These are phyloP conservation scores for Saccharum officinarum DNA, from an alignment of 176 grass and related monocot species.

Conservation along the genomic window DNA sequence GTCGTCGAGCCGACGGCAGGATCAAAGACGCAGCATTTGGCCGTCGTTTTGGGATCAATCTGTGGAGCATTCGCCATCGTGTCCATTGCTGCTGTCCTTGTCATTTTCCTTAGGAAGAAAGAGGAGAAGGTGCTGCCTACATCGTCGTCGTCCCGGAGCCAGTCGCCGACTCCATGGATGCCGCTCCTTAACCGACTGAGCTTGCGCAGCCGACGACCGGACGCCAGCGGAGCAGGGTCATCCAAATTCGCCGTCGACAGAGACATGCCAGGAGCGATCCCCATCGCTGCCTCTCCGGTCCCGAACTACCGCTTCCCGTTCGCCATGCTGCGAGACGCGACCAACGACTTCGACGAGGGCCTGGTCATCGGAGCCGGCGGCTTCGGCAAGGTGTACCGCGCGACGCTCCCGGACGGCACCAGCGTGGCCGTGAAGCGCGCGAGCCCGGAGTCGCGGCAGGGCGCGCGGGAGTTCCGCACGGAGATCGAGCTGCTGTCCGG, in stretches of 20 bases:
- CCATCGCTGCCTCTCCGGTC: neutral
- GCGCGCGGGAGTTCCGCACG: constrained; percentile 44
- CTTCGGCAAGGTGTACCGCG: constrained; percentile 53
- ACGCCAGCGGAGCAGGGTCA: neutral
- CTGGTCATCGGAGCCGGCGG: constrained; percentile 42
- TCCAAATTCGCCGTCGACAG: neutral
- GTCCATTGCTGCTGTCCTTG: constrained; percentile 27
- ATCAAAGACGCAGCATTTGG: constrained; percentile 29
- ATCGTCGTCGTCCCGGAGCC: neutral
- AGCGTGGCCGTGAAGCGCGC: constrained; percentile 51
- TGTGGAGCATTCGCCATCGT: constrained; percentile 42
- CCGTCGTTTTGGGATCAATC: constrained; percentile 53
- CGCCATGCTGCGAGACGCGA: constrained; percentile 27
- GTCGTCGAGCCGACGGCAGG: constrained; percentile 31
- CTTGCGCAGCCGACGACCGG: neutral
- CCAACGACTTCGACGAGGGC: constrained; percentile 39
- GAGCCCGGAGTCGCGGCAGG: constrained; percentile 46
- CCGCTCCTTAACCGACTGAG: constrained; percentile 35
- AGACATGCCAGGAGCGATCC: neutral
- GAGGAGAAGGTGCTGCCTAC: neutral
- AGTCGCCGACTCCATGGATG: constrained; percentile 34
- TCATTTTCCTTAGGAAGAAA: constrained; percentile 21
- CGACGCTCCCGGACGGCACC: constrained; percentile 32
- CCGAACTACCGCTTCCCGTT: constrained; percentile 41
- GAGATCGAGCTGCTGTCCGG: constrained; percentile 47